These are phyloP conservation scores for Themeda triandra DNA, from an alignment of 176 grass and related monocot species.

Conservation along the genomic window DNA sequence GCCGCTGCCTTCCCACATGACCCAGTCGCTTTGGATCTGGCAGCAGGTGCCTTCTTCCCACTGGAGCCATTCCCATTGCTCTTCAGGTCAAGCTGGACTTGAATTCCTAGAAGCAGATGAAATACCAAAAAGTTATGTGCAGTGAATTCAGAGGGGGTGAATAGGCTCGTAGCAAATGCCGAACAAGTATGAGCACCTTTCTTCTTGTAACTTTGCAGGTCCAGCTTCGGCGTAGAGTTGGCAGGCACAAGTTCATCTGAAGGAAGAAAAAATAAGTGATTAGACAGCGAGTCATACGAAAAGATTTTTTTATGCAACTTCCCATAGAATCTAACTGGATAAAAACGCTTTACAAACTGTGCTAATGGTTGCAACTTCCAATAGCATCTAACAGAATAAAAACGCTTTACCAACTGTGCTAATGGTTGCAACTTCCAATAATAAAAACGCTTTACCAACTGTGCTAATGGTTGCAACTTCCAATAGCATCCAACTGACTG, in stretches of 20 bases:
- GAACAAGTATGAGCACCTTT: constrained; percentile 60
- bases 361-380: too few species aligned
- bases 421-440: background rate
- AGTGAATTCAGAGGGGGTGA: background rate
- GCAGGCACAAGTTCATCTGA: constrained; percentile 53
- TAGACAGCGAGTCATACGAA: background rate
- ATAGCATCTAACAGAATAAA: background rate
- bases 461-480: background rate
- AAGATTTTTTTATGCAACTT: background rate
- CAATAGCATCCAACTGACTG: background rate
- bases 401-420: background rate
- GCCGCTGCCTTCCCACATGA: constrained; percentile 35
- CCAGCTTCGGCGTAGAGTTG: constrained; percentile 62
- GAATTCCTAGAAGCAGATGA: constrained; percentile 56
- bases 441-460: background rate
- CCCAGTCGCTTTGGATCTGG: constrained; percentile 46
- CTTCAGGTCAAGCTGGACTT: constrained; percentile 91
- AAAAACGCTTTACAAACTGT: background rate
- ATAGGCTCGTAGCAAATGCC: background rate
- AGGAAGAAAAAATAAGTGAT: background rate
- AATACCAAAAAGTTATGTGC: background rate
- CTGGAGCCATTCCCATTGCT: constrained; percentile 33
- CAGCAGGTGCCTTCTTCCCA: constrained; percentile 58
- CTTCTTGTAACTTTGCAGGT: constrained; percentile 72
- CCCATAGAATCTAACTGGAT: background rate